phyloP scores from a whole-genome alignment of 495 filamentous ascomycete genomes.

The Neurospora hispaniola region DNA sequence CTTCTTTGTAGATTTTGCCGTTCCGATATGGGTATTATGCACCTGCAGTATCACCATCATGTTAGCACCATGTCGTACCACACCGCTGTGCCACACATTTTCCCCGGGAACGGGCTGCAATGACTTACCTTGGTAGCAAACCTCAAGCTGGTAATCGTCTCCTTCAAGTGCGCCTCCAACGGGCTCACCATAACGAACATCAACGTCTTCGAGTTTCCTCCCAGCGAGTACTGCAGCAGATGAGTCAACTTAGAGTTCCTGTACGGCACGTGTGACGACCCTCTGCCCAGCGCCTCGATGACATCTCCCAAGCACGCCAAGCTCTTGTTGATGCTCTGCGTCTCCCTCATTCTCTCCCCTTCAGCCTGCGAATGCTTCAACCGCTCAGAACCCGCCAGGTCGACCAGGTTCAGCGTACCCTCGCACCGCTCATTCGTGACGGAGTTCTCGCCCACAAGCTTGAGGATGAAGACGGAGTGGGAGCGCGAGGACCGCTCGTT shows the following conservation, averaged over 20 bases:
- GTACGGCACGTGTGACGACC: conserved; percentile 84
- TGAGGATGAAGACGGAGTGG: conserved; percentile 94
- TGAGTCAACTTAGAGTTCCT: conserved; percentile 96
- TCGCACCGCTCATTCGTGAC: conserved; percentile 77
- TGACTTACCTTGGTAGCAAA: conserved; percentile 80
- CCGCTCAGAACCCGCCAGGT: conserved; percentile 87
- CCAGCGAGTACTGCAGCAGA: conserved; percentile 86
- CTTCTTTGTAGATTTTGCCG: conserved; percentile 66
- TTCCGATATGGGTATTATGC: conserved; percentile 83
- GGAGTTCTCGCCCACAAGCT: conserved; percentile 69
- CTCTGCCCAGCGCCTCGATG: conserved; percentile 78
- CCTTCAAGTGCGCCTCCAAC: conserved; percentile 77
- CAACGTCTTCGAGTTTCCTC: conserved; percentile 92
- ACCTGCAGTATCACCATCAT: conserved; percentile 31
- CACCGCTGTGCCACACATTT: neutral
- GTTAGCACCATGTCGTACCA: neutral
- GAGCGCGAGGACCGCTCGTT: conserved; percentile 91
- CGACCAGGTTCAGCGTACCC: conserved; percentile 91
- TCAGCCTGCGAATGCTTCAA: conserved; percentile 74
- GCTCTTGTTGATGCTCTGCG: conserved; percentile 93
- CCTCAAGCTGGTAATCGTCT: conserved; percentile 89
- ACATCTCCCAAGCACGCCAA: conserved; percentile 91
- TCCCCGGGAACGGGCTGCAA: neutral
- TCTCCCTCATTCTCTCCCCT: conserved; percentile 82
- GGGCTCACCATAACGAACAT: conserved; percentile 99